Conservation (phyloP, 441 rosid genomes). For the Gossypium aridum region DNA sequence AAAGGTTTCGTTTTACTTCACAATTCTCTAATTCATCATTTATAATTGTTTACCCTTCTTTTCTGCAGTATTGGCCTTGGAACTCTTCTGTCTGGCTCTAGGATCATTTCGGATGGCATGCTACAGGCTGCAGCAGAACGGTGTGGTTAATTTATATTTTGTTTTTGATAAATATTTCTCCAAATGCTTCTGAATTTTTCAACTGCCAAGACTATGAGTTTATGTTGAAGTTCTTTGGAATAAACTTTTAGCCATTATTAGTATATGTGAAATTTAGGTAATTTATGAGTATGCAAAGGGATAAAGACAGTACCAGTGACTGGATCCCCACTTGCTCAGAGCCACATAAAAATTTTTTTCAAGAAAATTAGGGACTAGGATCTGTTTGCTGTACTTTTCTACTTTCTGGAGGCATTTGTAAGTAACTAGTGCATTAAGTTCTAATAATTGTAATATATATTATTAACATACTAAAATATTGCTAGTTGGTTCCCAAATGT, state of each 20-base stretch:
- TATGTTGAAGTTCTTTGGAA: background rate
- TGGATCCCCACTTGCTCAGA: background rate
- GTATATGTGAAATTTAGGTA: background rate
- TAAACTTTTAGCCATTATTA: background rate
- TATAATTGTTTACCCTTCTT: conserved; percentile 4
- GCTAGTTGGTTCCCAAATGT: background rate
- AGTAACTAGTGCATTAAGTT: background rate
- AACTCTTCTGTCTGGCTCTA: conserved; percentile 89
- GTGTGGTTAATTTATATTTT: conserved; percentile 23
- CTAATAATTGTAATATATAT: background rate
- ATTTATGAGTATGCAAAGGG: background rate
- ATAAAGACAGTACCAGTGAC: background rate
- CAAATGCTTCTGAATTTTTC: background rate
- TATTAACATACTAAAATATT: background rate
- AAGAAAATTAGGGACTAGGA: background rate
- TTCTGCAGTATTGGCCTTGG: conserved; percentile 91
- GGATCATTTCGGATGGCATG: conserved; percentile 92
- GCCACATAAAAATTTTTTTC: background rate
- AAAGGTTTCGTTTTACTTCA: background rate
- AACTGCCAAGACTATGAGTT: background rate
- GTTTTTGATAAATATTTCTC: background rate
- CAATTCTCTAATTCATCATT: background rate
- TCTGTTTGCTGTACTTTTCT: background rate
- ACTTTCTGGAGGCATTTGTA: background rate
- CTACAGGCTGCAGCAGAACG: conserved; percentile 99